Percentiles rank a stretch among this genome's conserved stretches.
Conservation (phyloP, 2,329 filamentous ascomycete species). For the Pyrenochaeta sp. region DNA sequence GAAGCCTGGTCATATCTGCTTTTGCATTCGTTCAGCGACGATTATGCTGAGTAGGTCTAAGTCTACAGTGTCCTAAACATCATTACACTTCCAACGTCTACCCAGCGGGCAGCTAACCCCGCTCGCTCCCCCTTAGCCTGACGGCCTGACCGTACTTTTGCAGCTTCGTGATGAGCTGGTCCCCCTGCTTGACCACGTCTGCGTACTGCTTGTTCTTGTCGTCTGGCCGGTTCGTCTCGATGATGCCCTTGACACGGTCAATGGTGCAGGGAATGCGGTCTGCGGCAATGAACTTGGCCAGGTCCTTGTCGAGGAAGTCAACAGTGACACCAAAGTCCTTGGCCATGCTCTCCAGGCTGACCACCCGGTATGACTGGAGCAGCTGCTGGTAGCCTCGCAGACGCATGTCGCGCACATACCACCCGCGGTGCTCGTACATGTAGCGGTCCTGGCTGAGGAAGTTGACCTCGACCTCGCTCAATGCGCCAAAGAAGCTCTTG, state of each 20-base stretch:
- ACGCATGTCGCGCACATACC: slow-evolving; percentile 99
- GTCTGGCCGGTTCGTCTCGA: slow-evolving; percentile 96
- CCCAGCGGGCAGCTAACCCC: slow-evolving; percentile 64
- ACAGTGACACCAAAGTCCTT: slow-evolving; percentile 96
- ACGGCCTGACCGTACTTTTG: slow-evolving; percentile 99
- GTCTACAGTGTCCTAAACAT: slow-evolving; percentile 30
- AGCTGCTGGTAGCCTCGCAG: slow-evolving; percentile 96
- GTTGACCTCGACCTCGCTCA: slow-evolving; percentile 89
- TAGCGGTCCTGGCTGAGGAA: slow-evolving; percentile 96
- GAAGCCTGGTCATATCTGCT: slow-evolving; percentile 6
- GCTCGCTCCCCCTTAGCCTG: slow-evolving; percentile 90
- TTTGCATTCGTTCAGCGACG: slow-evolving; percentile 21
- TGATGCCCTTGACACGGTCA: slow-evolving; percentile 94
- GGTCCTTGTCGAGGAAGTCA: slow-evolving; percentile 93
- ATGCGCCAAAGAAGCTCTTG: slow-evolving; percentile 88
- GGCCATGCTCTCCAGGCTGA: slow-evolving; percentile 97
- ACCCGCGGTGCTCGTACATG: slow-evolving; percentile 92
- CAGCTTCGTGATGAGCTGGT: slow-evolving; percentile 97
- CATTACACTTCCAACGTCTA: slow-evolving; percentile 26
- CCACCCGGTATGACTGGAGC: slow-evolving; percentile 95
- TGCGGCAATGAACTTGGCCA: slow-evolving; percentile 95
- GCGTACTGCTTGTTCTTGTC: slow-evolving; percentile 99
- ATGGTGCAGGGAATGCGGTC: slow-evolving; percentile 96
- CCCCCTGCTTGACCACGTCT: slow-evolving; percentile 96
- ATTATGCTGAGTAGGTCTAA: slow-evolving; percentile 26